A percentile compares a stretch with the other conserved stretches of the same genome.
These are phyloP conservation scores for Fabrea salina DNA, from an alignment of 169 alveolate genomes.

Conservation along the genomic window DNA sequence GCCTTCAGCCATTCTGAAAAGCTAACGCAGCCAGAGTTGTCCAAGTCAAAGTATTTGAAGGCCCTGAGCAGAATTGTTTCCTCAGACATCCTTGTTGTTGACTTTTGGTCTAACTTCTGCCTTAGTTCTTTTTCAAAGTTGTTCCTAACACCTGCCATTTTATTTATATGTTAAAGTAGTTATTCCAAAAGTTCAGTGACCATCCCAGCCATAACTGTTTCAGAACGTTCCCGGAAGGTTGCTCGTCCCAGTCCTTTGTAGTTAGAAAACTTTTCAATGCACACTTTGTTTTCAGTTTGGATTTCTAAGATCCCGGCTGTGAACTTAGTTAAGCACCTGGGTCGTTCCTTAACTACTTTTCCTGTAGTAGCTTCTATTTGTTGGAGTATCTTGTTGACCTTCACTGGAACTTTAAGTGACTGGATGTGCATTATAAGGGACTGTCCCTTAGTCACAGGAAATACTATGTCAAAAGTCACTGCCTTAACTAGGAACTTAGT, in stretches of 20 bases:
- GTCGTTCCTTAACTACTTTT: constrained; percentile 11
- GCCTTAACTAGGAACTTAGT: constrained; percentile 44
- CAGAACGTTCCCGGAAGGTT: constrained; percentile 53
- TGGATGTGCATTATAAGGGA: constrained; percentile 49
- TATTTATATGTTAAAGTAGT: background rate
- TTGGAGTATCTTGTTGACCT: constrained; percentile 31
- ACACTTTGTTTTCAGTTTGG: background rate
- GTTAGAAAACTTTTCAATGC: constrained; percentile 44
- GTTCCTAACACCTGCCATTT: constrained; percentile 5
- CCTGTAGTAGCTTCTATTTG: constrained; percentile 38
- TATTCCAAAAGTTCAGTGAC: constrained; percentile 5
- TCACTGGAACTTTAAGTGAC: constrained; percentile 34
- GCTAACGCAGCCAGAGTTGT: constrained; percentile 60
- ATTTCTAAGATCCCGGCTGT: constrained; percentile 14
- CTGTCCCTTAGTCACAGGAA: constrained; percentile 44
- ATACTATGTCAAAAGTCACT: constrained; percentile 33
- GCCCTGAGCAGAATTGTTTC: constrained; percentile 63
- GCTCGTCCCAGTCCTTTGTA: constrained; percentile 47
- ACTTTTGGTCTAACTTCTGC: constrained; percentile 59
- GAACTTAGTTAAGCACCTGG: background rate
- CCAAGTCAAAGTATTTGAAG: constrained; percentile 77
- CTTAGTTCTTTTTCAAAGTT: constrained; percentile 65
- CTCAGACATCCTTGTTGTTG: constrained; percentile 52
- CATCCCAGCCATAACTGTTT: constrained; percentile 37
- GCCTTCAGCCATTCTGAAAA: constrained; percentile 63